Evolutionary conservation across 2,329 filamentous ascomycete species (phyloP).

Genomic region (Pseudogymnoascus sp.): DNA sequence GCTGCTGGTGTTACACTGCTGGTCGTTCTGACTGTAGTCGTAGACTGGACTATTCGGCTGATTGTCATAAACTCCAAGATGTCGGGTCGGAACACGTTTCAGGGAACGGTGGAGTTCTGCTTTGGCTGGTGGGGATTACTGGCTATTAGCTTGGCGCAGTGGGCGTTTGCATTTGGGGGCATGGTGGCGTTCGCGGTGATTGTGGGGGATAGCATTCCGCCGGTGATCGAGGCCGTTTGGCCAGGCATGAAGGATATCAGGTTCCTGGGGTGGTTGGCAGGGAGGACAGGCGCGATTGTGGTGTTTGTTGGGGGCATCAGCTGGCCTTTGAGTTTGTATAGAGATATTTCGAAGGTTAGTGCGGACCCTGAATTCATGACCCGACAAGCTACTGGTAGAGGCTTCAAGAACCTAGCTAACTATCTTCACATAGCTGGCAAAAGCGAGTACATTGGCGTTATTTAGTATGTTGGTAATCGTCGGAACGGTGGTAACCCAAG

Average conservation of each 20-base stretch:
- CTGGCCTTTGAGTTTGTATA: conserved; percentile 85
- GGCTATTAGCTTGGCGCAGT: conserved; percentile 85
- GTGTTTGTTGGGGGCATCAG: conserved; percentile 80
- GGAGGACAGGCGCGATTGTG: conserved; percentile 79
- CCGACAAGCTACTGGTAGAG: not conserved
- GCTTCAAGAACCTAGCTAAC: conserved; percentile 14
- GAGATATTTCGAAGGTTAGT: conserved; percentile 89
- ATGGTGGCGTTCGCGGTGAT: conserved; percentile 99
- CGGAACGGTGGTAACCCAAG: conserved; percentile 78
- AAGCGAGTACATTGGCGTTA: conserved; percentile 87
- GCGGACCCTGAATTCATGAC: not conserved
- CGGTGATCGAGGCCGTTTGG: conserved; percentile 77
- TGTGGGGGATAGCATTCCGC: conserved; percentile 91
- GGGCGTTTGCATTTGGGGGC: conserved; percentile 96
- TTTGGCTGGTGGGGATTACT: conserved; percentile 83
- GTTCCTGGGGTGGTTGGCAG: conserved; percentile 73
- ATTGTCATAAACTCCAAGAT: conserved; percentile 98
- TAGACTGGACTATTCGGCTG: conserved; percentile 96
- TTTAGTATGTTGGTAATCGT: conserved; percentile 91
- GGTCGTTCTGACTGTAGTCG: conserved; percentile 67
- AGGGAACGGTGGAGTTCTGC: conserved; percentile 91
- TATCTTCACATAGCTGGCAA: conserved; percentile 61
- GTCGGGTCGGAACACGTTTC: conserved; percentile 87
- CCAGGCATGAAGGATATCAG: conserved; percentile 65
- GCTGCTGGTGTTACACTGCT: conserved; percentile 72